Conservation (phyloP, 306 rosid species). For the Heteromeles arbutifolia region DNA sequence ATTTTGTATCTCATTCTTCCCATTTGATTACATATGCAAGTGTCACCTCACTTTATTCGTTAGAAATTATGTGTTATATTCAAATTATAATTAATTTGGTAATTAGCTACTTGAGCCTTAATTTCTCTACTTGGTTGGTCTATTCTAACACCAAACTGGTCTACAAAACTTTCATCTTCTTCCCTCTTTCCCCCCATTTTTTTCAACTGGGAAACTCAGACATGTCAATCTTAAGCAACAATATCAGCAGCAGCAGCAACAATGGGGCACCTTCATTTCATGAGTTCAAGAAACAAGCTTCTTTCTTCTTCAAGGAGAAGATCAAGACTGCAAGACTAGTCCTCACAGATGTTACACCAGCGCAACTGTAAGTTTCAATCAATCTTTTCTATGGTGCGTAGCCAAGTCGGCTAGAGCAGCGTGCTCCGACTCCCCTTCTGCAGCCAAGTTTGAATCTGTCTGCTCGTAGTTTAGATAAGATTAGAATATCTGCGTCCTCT, state of each 20-base stretch:
- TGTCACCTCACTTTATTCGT: neutral
- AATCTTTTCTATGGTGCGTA: neutral
- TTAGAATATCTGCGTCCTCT: neutral
- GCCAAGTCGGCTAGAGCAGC: neutral
- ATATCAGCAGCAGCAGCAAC: conserved; percentile 13
- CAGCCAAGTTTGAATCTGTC: neutral
- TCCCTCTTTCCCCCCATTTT: neutral
- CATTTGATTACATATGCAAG: conserved; percentile 1
- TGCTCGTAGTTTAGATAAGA: neutral
- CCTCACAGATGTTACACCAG: conserved; percentile 91
- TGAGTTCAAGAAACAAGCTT: conserved; percentile 87
- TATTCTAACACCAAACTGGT: neutral
- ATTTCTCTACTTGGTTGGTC: neutral
- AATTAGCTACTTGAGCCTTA: conserved; percentile 21
- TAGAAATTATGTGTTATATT: neutral
- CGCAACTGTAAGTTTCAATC: conserved; percentile 49
- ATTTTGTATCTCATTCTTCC: neutral
- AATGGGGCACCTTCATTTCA: conserved; percentile 48
- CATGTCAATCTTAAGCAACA: conserved; percentile 45
- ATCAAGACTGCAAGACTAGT: conserved; percentile 89
- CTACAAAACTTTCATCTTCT: neutral
- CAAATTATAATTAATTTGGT: too few species aligned
- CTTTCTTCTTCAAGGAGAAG: conserved; percentile 86
- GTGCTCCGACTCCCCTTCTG: neutral
- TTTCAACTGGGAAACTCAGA: neutral